These are phyloP conservation scores for Umbellularia californica DNA, from an alignment of 164 flowering plant genomes.

Conservation along the genomic window DNA sequence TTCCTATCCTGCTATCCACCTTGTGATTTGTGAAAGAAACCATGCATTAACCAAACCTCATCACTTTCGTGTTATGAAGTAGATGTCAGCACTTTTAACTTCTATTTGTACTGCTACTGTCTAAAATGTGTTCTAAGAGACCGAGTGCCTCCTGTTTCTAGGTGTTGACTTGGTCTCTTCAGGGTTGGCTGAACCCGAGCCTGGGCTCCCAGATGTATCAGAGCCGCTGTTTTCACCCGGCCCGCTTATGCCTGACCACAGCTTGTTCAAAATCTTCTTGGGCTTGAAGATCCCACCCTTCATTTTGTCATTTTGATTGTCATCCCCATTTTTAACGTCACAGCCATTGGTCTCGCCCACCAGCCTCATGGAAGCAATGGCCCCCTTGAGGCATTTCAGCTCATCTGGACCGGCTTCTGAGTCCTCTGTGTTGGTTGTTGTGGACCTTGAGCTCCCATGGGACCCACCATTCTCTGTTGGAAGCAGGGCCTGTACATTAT, in stretches of 20 bases:
- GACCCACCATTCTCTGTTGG: slow-evolving; percentile 40
- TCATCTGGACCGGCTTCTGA: slow-evolving; percentile 63
- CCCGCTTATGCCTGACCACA: slow-evolving; percentile 46
- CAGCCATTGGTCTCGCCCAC: slow-evolving; percentile 23
- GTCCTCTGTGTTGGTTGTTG: slow-evolving; percentile 57
- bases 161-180: slow-evolving; percentile 56
- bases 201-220: slow-evolving; percentile 59
- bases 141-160: slow-evolving; percentile 47
- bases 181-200: slow-evolving; percentile 42
- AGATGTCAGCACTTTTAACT: slow-evolving; percentile 25
- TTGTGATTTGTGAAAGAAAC: too few relatives aligned
- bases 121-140: slow-evolving; percentile 34
- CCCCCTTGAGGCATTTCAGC: slow-evolving; percentile 52
- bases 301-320: slow-evolving; percentile 41
- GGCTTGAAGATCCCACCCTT: slow-evolving; percentile 43
- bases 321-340: slow-evolving; percentile 21
- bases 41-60: neutral
- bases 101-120: neutral
- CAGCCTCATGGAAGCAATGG: slow-evolving; percentile 43
- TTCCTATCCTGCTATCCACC: too few relatives aligned
- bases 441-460: slow-evolving; percentile 52
- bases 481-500: slow-evolving; percentile 33
- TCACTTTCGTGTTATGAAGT: slow-evolving; percentile 8
- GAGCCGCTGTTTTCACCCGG: slow-evolving; percentile 53
- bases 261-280: slow-evolving; percentile 47